Evolutionary conservation across 805 yeast genomes (phyloP).

Genomic region (Pichia pseudocactophila): DNA sequence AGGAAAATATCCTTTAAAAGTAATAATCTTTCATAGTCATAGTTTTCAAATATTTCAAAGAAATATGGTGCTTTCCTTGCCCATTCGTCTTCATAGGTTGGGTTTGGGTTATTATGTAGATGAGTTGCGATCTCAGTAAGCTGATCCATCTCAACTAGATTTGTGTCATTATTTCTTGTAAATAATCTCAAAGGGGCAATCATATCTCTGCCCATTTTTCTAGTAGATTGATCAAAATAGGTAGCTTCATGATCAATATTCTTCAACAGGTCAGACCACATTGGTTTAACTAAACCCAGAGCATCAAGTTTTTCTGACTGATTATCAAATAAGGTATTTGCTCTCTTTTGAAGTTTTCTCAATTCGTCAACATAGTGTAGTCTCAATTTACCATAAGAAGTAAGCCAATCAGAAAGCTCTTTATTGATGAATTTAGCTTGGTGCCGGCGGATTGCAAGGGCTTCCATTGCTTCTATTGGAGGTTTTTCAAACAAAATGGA

Average conservation of each 20-base stretch:
- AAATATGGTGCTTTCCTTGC: conserved; percentile 68
- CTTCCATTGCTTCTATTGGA: conserved; percentile 53
- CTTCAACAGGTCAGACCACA: conserved; percentile 37
- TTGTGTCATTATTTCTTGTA: conserved; percentile 42
- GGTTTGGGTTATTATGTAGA: conserved; percentile 18
- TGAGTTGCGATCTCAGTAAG: conserved; percentile 20
- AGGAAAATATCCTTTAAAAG: conserved; percentile 58
- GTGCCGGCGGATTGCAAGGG: conserved; percentile 46
- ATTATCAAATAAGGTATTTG: conserved; percentile 30
- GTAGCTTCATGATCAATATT: conserved; percentile 38
- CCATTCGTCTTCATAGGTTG: conserved; percentile 55
- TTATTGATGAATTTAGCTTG: conserved; percentile 49
- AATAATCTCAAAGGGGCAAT: conserved; percentile 46
- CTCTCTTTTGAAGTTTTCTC: conserved; percentile 29
- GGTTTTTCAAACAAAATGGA: conserved; percentile 30
- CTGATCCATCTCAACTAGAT: conserved; percentile 34
- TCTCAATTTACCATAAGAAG: conserved; percentile 41
- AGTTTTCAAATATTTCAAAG: conserved; percentile 64
- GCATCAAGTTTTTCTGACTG: conserved; percentile 42
- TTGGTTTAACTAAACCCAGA: conserved; percentile 34
- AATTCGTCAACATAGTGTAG: conserved; percentile 41
- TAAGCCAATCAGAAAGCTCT: conserved; percentile 53
- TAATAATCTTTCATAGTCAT: conserved; percentile 54
- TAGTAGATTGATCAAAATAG: conserved; percentile 37
- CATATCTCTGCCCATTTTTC: conserved; percentile 46